Base-by-base conservation (phyloP, 2,329 filamentous ascomycete genomes). In the Rhinocladiella mackenziei region DNA sequence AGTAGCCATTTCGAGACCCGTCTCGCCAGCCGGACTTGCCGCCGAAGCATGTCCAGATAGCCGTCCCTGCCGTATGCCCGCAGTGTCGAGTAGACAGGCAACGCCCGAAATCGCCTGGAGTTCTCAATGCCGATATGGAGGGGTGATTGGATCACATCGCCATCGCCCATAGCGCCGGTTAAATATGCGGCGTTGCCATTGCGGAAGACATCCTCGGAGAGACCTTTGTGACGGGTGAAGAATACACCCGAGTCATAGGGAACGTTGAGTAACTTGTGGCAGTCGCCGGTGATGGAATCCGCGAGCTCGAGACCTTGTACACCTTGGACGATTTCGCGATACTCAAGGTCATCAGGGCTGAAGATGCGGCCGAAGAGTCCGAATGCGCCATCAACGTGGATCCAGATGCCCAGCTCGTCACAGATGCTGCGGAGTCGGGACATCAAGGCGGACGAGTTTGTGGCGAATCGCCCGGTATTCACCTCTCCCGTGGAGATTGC, bases 171-270 rank as follows among this genome's bases (percentile, higher is more conserved):
- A 13, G 6, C 32, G 38, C 23, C 14, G 17, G 44, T 49, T 17
- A 58, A 42, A 60, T 96, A 96, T 1, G 83, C 85, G 2, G 91
- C 89, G 61, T 89, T 89, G 22, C 86, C 80, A 65, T 96, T 96
- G 48, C 78, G 74, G 65, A 91, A 94, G 7, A 89, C 81, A 3
- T 75, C 66, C 20, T 73, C 70, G 1, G 83, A 75, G 9, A 78
- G 68, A 14, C 6, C 2, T 5, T 76, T 67, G 50, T 84, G 77
- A 13, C 80, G 78, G 39, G 82, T 87, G 56, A 94, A 78, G 73
- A 95, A 94, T 65, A 96, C 84, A 31, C 89, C 91, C 58, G 84
- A 89, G 64, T 96, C 91, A 58, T 96, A 96, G 0, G 91, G 89
- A 33, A 95, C 88, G 56, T 96, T 96, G 49, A 97, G 75, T n/a